These are phyloP conservation scores for Tetraselmis striata DNA, from an alignment of 139 green algal genomes.

Conservation along the genomic window DNA sequence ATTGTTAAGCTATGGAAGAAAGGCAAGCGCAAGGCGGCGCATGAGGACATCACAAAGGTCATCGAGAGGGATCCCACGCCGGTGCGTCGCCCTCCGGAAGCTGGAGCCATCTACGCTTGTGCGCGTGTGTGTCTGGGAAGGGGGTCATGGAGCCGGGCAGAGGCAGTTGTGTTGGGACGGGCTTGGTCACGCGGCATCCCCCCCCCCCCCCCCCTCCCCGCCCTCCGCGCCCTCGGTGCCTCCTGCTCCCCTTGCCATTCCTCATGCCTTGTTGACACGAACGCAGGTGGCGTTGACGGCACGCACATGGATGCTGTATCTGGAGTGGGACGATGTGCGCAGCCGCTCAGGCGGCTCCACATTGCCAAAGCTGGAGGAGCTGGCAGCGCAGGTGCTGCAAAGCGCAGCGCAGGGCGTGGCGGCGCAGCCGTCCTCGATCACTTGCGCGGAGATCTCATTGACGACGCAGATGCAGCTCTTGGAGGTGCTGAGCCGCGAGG, in stretches of 20 bases:
- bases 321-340: neutral
- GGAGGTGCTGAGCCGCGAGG: neutral
- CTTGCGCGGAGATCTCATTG: neutral
- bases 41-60: neutral
- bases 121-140: no score
- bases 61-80: neutral
- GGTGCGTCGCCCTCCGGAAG: neutral
- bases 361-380: neutral
- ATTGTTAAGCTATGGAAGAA: neutral
- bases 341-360: neutral
- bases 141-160: no score
- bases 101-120: no score
- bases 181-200: no score
- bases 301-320: neutral
- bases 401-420: neutral
- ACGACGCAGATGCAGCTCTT: neutral
- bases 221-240: no score
- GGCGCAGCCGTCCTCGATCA: neutral
- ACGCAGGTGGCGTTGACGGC: neutral
- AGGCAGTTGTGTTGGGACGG: no score
- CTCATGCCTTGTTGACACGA: no score
- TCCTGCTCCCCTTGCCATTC: no score
- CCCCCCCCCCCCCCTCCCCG: no score
- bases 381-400: neutral
- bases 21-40: neutral